Evolutionary conservation across 2,329 filamentous ascomycete species (phyloP).

Genomic region (Herpomyces periplanetae): DNA sequence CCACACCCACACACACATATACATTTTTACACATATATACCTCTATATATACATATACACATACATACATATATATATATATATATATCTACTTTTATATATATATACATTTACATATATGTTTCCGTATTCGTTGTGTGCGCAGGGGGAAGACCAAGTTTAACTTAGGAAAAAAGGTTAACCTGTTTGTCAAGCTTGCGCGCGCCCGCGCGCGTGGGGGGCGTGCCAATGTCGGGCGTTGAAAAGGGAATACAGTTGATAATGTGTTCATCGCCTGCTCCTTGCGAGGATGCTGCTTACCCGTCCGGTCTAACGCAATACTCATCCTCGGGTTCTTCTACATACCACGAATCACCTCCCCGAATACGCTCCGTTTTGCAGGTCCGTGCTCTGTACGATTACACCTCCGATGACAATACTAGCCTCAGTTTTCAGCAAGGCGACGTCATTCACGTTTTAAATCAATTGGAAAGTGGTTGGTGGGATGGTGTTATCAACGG

Average conservation of each 20-base stretch:
- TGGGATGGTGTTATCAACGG: conserved; percentile 97
- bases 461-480: conserved; percentile 89
- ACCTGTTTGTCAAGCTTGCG: conserved; percentile 1
- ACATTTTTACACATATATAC: too few species aligned
- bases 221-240: conserved; percentile 5
- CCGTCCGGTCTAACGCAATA: neutral
- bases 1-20: too few species aligned
- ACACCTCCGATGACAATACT: conserved; percentile 82
- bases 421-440: conserved; percentile 87
- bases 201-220: conserved; percentile 3
- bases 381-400: conserved; percentile 83
- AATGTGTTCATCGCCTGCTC: neutral
- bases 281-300: neutral
- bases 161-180: too few species aligned
- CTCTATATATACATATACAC: too few species aligned
- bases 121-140: too few species aligned
- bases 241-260: neutral
- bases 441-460: conserved; percentile 92
- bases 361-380: conserved; percentile 18
- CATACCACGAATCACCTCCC: neutral
- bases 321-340: neutral
- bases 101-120: too few species aligned
- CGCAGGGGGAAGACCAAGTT: too few species aligned
- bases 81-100: too few species aligned
- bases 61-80: too few species aligned